Conservation (phyloP, 2,329 filamentous ascomycete species). For the Pseudofabraea citricarpa region DNA sequence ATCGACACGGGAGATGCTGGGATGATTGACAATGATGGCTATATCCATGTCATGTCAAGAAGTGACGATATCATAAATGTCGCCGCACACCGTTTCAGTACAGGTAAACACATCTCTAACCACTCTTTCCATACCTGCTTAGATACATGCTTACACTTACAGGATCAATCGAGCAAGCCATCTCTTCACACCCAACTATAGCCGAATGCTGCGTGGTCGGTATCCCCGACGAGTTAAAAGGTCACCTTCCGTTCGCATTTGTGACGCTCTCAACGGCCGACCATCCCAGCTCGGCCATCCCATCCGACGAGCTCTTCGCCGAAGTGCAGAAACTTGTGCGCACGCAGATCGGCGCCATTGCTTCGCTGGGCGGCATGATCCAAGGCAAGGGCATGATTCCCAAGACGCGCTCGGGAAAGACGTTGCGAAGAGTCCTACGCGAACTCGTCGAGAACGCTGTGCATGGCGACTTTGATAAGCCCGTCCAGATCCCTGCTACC, state of each 20-base stretch:
- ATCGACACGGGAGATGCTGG: conserved; percentile 90
- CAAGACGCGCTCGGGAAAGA: conserved; percentile 90
- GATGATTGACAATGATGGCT: conserved; percentile 71
- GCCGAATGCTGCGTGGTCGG: conserved; percentile 84
- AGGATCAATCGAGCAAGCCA: conserved; percentile 88
- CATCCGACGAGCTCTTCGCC: conserved; percentile 36
- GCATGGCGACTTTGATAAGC: conserved; percentile 65
- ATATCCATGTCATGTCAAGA: conserved; percentile 59
- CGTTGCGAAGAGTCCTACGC: conserved; percentile 72
- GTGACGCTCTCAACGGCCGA: conserved; percentile 54
- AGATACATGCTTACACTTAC: conserved; percentile 7
- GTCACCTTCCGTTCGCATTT: conserved; percentile 88
- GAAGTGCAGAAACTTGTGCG: conserved; percentile 73
- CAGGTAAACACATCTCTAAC: conserved; percentile 48
- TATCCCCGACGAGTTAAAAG: conserved; percentile 81
- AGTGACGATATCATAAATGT: conserved; percentile 90
- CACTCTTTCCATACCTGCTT: background rate
- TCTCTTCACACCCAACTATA: conserved; percentile 73
- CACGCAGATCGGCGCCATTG: conserved; percentile 81
- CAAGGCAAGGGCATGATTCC: conserved; percentile 84
- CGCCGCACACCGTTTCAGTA: conserved; percentile 87
- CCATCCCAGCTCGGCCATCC: conserved; percentile 46
- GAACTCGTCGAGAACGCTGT: conserved; percentile 81
- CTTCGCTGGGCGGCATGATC: conserved; percentile 78
- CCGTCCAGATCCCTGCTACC: conserved; percentile 73